Conservation (phyloP, 169 alveolate species). For the Plasmodium coatneyi region DNA sequence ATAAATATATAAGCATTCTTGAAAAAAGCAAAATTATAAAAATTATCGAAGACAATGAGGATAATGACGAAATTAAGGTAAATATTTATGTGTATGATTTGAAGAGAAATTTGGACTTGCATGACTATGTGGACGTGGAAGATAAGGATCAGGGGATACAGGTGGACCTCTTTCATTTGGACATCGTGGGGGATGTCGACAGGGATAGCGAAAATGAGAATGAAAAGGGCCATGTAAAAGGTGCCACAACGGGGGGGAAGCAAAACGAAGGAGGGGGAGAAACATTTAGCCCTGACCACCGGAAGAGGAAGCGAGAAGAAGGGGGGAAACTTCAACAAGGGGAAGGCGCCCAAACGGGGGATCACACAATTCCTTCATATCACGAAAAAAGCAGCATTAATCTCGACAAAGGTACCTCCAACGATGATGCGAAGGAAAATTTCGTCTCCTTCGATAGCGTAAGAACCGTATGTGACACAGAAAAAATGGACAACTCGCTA, state of each 20-base stretch:
- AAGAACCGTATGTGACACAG: conserved; percentile 2
- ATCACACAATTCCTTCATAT: not conserved
- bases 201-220: not conserved
- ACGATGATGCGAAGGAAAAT: not conserved
- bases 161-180: conserved; percentile 10
- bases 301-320: not conserved
- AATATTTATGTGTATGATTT: conserved; percentile 47
- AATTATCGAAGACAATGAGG: conserved; percentile 75
- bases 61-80: conserved; percentile 46
- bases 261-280: not conserved
- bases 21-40: conserved; percentile 82
- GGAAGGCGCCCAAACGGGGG: not conserved
- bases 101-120: conserved; percentile 24
- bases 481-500: conserved; percentile 20
- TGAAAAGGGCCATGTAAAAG: not conserved
- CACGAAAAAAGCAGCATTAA: not conserved
- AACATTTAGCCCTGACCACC: not conserved
- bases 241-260: not conserved
- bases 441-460: conserved; percentile 28
- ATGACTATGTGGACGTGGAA: conserved; percentile 29
- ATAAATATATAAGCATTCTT: conserved; percentile 83
- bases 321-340: not conserved
- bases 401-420: not conserved
- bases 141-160: conserved; percentile 17
- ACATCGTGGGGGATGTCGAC: not conserved